phyloP scores from a whole-genome alignment of 495 filamentous ascomycete genomes.

The Saxophila tyrrhenica region DNA sequence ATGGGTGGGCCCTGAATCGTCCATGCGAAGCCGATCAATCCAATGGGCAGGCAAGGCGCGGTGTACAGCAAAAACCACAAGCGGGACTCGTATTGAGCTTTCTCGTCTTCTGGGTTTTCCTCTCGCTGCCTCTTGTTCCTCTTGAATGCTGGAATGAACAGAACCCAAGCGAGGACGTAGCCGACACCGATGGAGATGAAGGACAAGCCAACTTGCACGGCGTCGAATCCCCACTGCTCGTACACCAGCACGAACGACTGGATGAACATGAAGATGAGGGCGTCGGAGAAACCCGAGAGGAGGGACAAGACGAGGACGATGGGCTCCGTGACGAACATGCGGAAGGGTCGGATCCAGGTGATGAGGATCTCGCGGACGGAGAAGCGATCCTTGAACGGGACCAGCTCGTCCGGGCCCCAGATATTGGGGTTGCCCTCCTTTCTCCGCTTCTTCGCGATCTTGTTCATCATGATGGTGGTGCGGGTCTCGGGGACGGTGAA shows the following conservation, averaged over 20 bases:
- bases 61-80: conserved; percentile 48
- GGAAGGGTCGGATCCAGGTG: conserved; percentile 62
- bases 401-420: conserved; percentile 54
- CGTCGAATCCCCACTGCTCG: conserved; percentile 49
- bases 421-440: conserved; percentile 44
- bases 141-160: conserved; percentile 53
- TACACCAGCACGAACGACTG: conserved; percentile 57
- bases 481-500: conserved; percentile 60
- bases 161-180: conserved; percentile 51
- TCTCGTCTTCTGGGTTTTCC: conserved; percentile 44
- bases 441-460: conserved; percentile 53
- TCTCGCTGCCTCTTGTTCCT: conserved; percentile 44
- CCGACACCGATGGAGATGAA: conserved; percentile 56
- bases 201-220: conserved; percentile 44
- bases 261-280: conserved; percentile 72
- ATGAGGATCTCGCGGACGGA: conserved; percentile 42
- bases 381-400: conserved; percentile 47
- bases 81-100: conserved; percentile 47
- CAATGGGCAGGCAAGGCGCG: conserved; percentile 54
- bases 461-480: conserved; percentile 53
- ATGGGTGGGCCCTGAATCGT: conserved; percentile 44
- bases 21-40: conserved; percentile 61
- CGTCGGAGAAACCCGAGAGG: conserved; percentile 65
- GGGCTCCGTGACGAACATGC: conserved; percentile 64
- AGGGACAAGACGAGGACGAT: conserved; percentile 63